Percentiles rank a stretch among this genome's conserved stretches.
Evolutionary conservation across 768 basidiomycete genomes (phyloP).

Genomic region (Filobasidium floriforme): DNA sequence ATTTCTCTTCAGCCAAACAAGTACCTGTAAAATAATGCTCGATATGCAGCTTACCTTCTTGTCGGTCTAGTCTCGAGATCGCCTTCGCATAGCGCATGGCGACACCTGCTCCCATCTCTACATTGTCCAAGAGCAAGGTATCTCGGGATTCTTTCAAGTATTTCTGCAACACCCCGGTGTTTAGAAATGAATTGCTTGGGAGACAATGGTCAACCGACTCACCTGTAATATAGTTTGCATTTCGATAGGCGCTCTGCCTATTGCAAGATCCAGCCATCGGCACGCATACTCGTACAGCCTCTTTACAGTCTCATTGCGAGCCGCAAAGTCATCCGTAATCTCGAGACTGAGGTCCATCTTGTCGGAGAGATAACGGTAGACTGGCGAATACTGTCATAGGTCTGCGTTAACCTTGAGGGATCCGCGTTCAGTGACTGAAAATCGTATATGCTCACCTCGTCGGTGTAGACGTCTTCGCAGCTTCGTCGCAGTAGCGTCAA

Average conservation of each 20-base stretch:
- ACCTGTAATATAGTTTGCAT: constrained; percentile 87
- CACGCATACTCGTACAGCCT: constrained; percentile 66
- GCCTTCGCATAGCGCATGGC: constrained; percentile 78
- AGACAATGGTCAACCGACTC: constrained; percentile 24
- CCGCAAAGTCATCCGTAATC: constrained; percentile 74
- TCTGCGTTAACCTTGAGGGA: no score
- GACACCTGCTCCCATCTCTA: constrained; percentile 84
- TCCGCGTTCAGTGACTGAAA: no score
- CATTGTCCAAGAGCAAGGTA: constrained; percentile 60
- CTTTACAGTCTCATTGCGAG: constrained; percentile 73
- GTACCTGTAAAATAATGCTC: background rate
- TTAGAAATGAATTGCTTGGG: no score
- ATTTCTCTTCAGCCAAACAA: background rate
- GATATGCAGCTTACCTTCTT: constrained; percentile 52
- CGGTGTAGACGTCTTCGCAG: constrained; percentile 80
- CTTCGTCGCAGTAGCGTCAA: constrained; percentile 78
- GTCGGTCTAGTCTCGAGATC: constrained; percentile 64
- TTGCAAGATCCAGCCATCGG: constrained; percentile 76
- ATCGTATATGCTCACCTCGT: constrained; percentile 59
- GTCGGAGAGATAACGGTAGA: constrained; percentile 73
- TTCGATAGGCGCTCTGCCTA: constrained; percentile 83
- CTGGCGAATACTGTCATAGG: constrained; percentile 67
- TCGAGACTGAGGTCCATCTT: constrained; percentile 66
- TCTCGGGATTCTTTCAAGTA: constrained; percentile 74
- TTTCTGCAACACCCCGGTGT: constrained; percentile 52